Evolutionary conservation across 139 green algal species (phyloP), one percentile per base, ranked within the genome.

Genomic region (Closterium sp.): DNA sequence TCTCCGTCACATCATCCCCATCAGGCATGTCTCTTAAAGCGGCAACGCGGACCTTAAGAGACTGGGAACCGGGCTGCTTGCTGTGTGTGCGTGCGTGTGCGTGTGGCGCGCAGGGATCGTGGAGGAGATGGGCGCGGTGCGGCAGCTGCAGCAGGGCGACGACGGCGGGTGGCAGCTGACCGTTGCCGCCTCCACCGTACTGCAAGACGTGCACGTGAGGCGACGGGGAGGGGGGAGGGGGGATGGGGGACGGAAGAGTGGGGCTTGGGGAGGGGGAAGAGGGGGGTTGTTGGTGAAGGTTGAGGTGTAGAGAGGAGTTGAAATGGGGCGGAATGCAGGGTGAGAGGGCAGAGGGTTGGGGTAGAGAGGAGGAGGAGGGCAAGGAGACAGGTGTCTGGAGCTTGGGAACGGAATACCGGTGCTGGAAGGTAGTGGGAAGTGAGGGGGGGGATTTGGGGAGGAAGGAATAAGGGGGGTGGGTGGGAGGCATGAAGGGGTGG

Each of bases 41-140:
- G n/a, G n/a, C n/a, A n/a, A n/a, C n/a, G n/a, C n/a, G n/a, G n/a
- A n/a, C n/a, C n/a, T n/a, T n/a, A n/a, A n/a, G n/a, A n/a, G n/a
- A n/a, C n/a, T n/a, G n/a, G n/a, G n/a, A n/a, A n/a, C n/a, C n/a
- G n/a, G n/a, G n/a, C n/a, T n/a, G n/a, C n/a, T n/a, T n/a, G n/a
- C 38, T 7, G 2, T 64, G 38, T 6, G 38, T 64, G 3, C 38
- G 38, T 76, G 12, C 55, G 16, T 76, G 16, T 28, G 55, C 55
- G 55, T 76, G 16, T 19, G 43, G 43, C 43, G 43, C 25, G 86
- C 92, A 93, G 92, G 92, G 25, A 94, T 94, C 83, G 92, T 94
- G 36, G 92, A 94, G 92, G 92, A 94, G 92, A 92, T 94, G 92
- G 92, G 92, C 30, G 8, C 23, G 25, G 92, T 94, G 30, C 64